Conservation (phyloP, 1,284 basidiomycete genomes). For the Heliocybe sulcata region DNA sequence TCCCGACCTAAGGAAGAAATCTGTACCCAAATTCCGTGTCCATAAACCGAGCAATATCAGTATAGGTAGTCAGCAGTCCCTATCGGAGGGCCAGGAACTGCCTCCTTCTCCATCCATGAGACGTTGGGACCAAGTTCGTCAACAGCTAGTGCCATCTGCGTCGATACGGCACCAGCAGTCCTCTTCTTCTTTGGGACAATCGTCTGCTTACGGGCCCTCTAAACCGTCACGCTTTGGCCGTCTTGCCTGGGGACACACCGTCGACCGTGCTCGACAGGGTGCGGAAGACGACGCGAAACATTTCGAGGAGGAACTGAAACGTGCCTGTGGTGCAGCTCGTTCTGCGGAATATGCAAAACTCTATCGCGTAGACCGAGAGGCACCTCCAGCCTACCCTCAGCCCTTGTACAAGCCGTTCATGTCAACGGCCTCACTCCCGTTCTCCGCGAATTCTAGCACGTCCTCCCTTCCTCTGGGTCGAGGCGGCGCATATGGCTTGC, state of each 20-base stretch:
- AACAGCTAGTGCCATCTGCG: slow-evolving; percentile 36
- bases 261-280: slow-evolving; percentile 46
- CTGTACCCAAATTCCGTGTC: neutral
- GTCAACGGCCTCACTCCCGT: neutral
- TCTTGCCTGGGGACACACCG: slow-evolving; percentile 52
- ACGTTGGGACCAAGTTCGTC: slow-evolving; percentile 48
- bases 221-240: slow-evolving; percentile 46
- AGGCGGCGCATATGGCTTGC: neutral
- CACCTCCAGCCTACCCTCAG: neutral
- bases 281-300: slow-evolving; percentile 34
- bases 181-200: slow-evolving; percentile 9
- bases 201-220: neutral
- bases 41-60: neutral
- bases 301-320: slow-evolving; percentile 43
- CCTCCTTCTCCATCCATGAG: slow-evolving; percentile 31
- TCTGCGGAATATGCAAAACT: slow-evolving; percentile 21
- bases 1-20: neutral
- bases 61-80: neutral
- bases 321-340: slow-evolving; percentile 41
- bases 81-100: slow-evolving; percentile 2
- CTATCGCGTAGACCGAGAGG: neutral
- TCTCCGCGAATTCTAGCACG: neutral
- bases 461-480: neutral
- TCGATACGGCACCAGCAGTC: slow-evolving; percentile 12
- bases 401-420: slow-evolving; percentile 1